These are phyloP conservation scores for Cyberlindnera sargentensis DNA, from an alignment of 805 yeast species.

Conservation along the genomic window DNA sequence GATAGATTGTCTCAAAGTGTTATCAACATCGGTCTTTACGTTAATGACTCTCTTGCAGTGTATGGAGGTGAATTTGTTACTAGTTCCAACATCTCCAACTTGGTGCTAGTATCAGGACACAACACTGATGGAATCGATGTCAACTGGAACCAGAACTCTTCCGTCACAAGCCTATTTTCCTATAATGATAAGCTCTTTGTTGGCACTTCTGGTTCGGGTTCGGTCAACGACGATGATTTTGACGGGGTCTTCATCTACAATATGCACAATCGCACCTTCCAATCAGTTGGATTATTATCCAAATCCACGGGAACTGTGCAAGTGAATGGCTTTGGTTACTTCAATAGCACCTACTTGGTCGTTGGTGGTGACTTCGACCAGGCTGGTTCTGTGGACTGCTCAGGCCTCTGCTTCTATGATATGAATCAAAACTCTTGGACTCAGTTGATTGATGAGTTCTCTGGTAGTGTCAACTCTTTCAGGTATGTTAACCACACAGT, in stretches of 20 bases:
- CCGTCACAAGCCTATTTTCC: constrained; percentile 15
- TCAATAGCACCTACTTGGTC: constrained; percentile 36
- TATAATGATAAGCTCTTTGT: constrained; percentile 30
- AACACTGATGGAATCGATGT: constrained; percentile 24
- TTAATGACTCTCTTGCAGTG: constrained; percentile 43
- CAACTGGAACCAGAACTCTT: constrained; percentile 17
- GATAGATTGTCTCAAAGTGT: constrained; percentile 13
- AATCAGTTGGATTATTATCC: constrained; percentile 11
- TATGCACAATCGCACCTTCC: constrained; percentile 27
- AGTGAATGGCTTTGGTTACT: constrained; percentile 31
- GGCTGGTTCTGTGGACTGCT: constrained; percentile 46
- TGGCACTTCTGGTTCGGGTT: constrained; percentile 36
- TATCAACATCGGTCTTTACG: constrained; percentile 30
- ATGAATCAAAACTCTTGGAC: constrained; percentile 48
- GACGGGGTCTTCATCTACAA: constrained; percentile 49
- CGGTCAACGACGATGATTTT: constrained; percentile 21
- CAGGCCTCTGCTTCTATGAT: constrained; percentile 61
- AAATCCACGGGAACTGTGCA: constrained; percentile 24
- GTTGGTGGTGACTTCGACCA: constrained; percentile 70
- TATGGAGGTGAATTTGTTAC: constrained; percentile 53
- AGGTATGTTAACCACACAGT: constrained; percentile 37
- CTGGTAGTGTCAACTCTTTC: constrained; percentile 52
- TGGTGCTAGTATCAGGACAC: constrained; percentile 22
- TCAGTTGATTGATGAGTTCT: constrained; percentile 26
- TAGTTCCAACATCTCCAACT: constrained; percentile 17